phyloP scores from a whole-genome alignment of 192 early-diverging fungal species.

The Rhizophagus clarus region DNA sequence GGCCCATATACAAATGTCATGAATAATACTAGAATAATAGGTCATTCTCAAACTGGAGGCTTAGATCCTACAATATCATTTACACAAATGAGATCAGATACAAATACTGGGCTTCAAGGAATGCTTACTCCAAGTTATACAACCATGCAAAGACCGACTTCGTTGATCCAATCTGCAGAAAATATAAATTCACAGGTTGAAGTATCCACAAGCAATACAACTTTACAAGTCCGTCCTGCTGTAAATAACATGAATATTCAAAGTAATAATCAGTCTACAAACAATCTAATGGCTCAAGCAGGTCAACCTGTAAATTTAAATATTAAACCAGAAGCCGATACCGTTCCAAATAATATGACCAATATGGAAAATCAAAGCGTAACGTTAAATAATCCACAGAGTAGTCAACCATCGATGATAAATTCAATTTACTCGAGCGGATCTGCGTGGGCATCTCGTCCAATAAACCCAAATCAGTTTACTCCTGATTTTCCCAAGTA shows the following conservation, averaged over 20 bases:
- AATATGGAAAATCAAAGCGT: not conserved
- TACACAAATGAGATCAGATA: not conserved
- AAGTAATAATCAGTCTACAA: not conserved
- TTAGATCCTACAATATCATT: not conserved
- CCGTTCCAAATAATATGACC: not conserved
- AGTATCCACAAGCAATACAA: no score
- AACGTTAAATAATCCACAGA: not conserved
- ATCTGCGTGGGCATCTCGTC: no score
- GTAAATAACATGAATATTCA: not conserved
- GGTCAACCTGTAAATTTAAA: not conserved
- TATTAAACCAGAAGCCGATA: not conserved
- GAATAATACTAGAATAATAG: not conserved
- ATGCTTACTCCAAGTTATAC: not conserved
- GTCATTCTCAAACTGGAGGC: not conserved
- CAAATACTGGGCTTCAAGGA: not conserved
- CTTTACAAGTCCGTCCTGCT: not conserved
- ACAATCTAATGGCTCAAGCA: not conserved
- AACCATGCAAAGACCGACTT: no score
- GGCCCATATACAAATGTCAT: not conserved
- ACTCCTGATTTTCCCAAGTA: not conserved
- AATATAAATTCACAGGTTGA: not conserved
- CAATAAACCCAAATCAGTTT: not conserved
- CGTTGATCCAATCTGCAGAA: no score
- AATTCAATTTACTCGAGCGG: no score
- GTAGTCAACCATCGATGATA: not conserved